phyloP scores from a whole-genome alignment of 305 asterid species.

The Solanum chacoense region DNA sequence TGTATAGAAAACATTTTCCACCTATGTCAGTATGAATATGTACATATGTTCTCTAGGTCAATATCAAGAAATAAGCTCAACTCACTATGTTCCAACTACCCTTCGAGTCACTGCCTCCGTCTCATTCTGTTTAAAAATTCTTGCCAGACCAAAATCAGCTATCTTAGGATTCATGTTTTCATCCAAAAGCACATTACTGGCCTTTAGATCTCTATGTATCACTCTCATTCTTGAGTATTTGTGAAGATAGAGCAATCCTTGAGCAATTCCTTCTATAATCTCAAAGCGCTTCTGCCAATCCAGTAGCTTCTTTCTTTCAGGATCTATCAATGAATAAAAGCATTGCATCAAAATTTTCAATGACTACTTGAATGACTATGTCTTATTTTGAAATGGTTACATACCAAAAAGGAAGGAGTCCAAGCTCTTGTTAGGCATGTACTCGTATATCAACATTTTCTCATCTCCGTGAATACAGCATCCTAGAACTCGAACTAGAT shows the following conservation, averaged over 20 bases:
- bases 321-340: background rate
- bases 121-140: constrained; percentile 31
- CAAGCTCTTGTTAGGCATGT: constrained; percentile 24
- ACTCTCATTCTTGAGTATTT: constrained; percentile 21
- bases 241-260: constrained; percentile 29
- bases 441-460: constrained; percentile 22
- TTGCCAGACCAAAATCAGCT: constrained; percentile 29
- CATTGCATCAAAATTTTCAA: background rate
- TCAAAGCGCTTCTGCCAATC: constrained; percentile 16
- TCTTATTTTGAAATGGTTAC: background rate
- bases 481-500: constrained; percentile 23
- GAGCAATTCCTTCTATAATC: constrained; percentile 26
- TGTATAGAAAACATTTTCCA: background rate
- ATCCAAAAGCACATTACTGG: constrained; percentile 24
- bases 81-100: constrained; percentile 61
- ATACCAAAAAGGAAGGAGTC: constrained; percentile 11
- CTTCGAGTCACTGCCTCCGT: constrained; percentile 36
- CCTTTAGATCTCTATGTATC: constrained; percentile 28
- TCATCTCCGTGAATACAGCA: constrained; percentile 18
- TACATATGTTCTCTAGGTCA: background rate
- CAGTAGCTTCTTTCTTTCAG: constrained; percentile 2
- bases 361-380: background rate
- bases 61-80: background rate
- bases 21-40: background rate
- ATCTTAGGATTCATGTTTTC: constrained; percentile 29